These are phyloP conservation scores for Sarocladiaceae sp. DNA, from an alignment of 2,329 filamentous ascomycete genomes.

Conservation along the genomic window DNA sequence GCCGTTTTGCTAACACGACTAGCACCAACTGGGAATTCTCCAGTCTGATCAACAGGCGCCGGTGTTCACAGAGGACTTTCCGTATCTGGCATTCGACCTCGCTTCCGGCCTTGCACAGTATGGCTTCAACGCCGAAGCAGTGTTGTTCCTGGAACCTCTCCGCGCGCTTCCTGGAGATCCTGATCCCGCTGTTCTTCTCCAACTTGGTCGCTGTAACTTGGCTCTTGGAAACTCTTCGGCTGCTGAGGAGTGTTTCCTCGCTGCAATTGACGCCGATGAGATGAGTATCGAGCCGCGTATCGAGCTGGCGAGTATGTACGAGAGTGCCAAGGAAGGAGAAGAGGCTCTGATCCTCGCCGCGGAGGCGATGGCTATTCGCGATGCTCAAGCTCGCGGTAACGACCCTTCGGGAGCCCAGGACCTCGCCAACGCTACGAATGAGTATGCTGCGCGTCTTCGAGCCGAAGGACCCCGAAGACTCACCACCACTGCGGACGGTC, in stretches of 20 bases:
- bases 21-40: constrained; percentile 65
- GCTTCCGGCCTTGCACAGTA: constrained; percentile 36
- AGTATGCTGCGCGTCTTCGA: background rate
- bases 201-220: constrained; percentile 63
- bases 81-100: constrained; percentile 71
- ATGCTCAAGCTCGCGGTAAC: constrained; percentile 27
- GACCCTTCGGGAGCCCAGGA: background rate
- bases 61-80: constrained; percentile 55
- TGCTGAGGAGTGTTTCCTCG: constrained; percentile 72
- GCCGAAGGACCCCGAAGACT: background rate
- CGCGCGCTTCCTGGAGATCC: constrained; percentile 39
- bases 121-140: constrained; percentile 30
- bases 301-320: constrained; percentile 78
- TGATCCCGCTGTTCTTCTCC: constrained; percentile 46
- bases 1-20: background rate
- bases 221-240: constrained; percentile 55
- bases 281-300: constrained; percentile 70
- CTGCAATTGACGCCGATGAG: constrained; percentile 65
- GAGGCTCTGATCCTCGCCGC: constrained; percentile 72
- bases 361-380: constrained; percentile 63
- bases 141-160: constrained; percentile 52
- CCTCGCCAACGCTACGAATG: background rate
- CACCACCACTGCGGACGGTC: too few species aligned
- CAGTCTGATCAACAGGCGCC: constrained; percentile 50
- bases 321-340: constrained; percentile 64